Base-by-base conservation (phyloP, 768 basidiomycete species). In the Mycena vulgaris region DNA sequence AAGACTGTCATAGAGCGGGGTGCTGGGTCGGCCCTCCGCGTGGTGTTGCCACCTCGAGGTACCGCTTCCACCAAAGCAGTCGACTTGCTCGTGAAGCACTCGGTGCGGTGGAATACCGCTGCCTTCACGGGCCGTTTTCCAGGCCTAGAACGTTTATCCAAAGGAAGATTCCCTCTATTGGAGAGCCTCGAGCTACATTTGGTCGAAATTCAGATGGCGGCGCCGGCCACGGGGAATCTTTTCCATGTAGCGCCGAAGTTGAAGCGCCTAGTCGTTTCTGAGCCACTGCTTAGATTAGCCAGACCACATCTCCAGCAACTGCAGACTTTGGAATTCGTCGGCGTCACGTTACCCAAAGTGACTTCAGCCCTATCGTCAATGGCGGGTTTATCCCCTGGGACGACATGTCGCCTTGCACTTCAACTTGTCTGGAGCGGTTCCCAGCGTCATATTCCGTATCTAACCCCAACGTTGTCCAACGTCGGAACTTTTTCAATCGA, bases 271-370 rank as follows among this genome's bases (percentile, higher is more conserved):
- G 56, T 66, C 27, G 13, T 66, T 47, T 66, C 65, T 25, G 65
- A 59, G 48, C 42, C 57, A 30, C 33, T 66, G 56, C 65, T 66
- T 14, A 57, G 47, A 48, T 39, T 58, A 42, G 56, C 56, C 56
- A 58, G 65, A 51, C 56, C 65, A 40, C 48, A 59, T 58, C 56
- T 66, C 56, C 55, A 48, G 47, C 65, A 58, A 58, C 48, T 66
- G 55, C 55, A 66, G 56, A 66, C 35, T 39, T 58, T 66, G 56
- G 65, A 66, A 66, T 66, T 27, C 56, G 17, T 66, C 35, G 56
- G 56, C 65, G 56, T 66, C 65, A 66, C 55, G 56, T 42, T 49
- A 39, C 56, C 65, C 56, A 66, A 58, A 37, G 35, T 37, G 35
- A 37, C 35, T 37, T 37, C 35, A 37, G 35, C 35, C 35, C 35